These are phyloP conservation scores for Lachancea cidri DNA, from an alignment of 805 yeast genomes.

Conservation along the genomic window DNA sequence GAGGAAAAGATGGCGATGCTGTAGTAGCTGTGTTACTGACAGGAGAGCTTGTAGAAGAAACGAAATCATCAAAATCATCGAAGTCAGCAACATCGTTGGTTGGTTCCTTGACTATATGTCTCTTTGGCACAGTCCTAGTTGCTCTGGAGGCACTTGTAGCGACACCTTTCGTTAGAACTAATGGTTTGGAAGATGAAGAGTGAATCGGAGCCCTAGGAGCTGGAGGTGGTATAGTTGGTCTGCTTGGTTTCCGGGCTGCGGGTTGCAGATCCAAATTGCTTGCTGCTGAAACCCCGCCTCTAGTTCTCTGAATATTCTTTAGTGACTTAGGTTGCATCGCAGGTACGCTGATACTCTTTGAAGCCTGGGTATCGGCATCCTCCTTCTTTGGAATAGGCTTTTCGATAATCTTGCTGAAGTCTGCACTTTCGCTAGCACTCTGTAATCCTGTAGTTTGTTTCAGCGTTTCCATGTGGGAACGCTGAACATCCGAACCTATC, in stretches of 20 bases:
- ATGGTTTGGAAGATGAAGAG: slow-evolving; percentile 4
- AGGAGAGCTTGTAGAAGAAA: slow-evolving; percentile 21
- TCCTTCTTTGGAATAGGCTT: slow-evolving; percentile 14
- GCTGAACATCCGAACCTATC: slow-evolving; percentile 42
- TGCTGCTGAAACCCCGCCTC: background rate
- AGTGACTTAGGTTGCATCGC: slow-evolving; percentile 23
- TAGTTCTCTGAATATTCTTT: background rate
- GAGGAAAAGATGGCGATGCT: slow-evolving; percentile 30
- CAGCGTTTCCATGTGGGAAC: slow-evolving; percentile 35
- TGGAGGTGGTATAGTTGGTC: background rate
- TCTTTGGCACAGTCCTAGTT: slow-evolving; percentile 4
- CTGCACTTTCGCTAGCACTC: slow-evolving; percentile 19
- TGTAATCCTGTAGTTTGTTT: slow-evolving; percentile 21
- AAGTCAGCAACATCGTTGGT: slow-evolving; percentile 18
- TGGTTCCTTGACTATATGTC: slow-evolving; percentile 3
- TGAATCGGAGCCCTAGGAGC: background rate
- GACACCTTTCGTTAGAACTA: slow-evolving; percentile 6
- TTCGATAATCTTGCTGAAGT: slow-evolving; percentile 23
- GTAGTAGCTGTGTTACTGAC: slow-evolving; percentile 6
- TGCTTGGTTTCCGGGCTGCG: background rate
- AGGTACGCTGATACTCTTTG: slow-evolving; percentile 20
- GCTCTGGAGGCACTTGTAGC: slow-evolving; percentile 2
- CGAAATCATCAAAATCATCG: slow-evolving; percentile 32
- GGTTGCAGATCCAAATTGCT: slow-evolving; percentile 2
- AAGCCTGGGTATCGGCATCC: slow-evolving; percentile 23